Base-by-base conservation (phyloP, 2,329 filamentous ascomycete genomes). In the Parastagonospora nodorum region DNA sequence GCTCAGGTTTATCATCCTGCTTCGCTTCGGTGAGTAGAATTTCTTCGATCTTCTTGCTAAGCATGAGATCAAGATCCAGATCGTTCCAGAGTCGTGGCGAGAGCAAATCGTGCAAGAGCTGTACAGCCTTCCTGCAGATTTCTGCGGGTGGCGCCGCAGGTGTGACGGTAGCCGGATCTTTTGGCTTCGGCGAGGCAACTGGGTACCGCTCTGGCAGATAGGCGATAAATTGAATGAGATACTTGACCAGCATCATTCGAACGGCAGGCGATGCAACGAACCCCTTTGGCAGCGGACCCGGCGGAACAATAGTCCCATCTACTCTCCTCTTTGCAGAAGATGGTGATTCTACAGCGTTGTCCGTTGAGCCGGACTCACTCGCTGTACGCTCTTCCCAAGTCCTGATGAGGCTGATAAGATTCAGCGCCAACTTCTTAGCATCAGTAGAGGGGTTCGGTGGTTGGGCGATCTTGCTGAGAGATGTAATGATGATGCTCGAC, bases 201-300 rank as follows among this genome's bases (percentile, higher is more conserved):
- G 87, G 86, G 69, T 89, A 97, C 30, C 92, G 85, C 73, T 97
- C 94, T 14, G 89, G 88, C 16, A 97, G 81, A 43, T 91, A 89
- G 1, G 92, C 92, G 61, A 97, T 96, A 74, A 97, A 97, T 53
- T 94, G 90, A 28, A 97, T 89, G 29, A 99, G 83, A 67, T 97
- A 99, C 74, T 96, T 97, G 41, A 97, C 83, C 78, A 99, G 88
- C 72, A 91, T 88, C 37, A 87, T 83, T 15, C 92, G 85, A 46
- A 89, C 85, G 1, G 83, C 72, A 0, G 82, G 71, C 14, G 61
- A 67, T 11, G 77, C 77, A 19, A 79, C 75, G 48, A 74, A 76
- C 8, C 66, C 64, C 42, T 65, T 72, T 1, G 58, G 48, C 2
- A 84, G 80, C 4, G 85, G 81, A 7, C 83, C 82, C 4, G 84